phyloP scores from a whole-genome alignment of 148 eudicot species.

The Agrostemma githago region DNA sequence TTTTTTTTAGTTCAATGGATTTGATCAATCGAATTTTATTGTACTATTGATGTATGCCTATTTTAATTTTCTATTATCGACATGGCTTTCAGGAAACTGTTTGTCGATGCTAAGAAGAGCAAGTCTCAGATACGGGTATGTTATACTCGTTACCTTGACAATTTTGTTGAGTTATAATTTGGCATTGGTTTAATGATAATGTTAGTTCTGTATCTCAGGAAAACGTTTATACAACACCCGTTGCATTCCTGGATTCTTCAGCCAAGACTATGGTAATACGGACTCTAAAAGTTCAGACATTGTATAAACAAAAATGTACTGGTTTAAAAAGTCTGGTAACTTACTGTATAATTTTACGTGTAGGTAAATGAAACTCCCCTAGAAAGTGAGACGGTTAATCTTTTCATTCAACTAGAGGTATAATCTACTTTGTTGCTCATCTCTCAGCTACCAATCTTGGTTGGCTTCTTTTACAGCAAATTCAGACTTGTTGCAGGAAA shows the following conservation, averaged over 20 bases:
- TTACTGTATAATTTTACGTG: not conserved
- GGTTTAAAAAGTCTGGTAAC: not conserved
- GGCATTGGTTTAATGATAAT: too few relatives aligned
- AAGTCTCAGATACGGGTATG: slow-evolving; percentile 38
- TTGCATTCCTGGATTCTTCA: slow-evolving; percentile 17
- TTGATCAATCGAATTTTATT: not conserved
- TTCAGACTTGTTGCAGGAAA: too few relatives aligned
- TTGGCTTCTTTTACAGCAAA: too few relatives aligned
- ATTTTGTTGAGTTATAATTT: not conserved
- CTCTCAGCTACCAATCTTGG: too few relatives aligned
- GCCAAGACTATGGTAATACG: slow-evolving; percentile 23
- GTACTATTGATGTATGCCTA: not conserved
- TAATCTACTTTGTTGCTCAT: not conserved
- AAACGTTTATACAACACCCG: slow-evolving; percentile 12
- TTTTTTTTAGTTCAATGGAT: not conserved
- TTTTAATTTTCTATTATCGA: not conserved
- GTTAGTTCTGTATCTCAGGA: slow-evolving; percentile 10
- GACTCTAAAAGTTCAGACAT: not conserved
- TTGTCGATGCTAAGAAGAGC: slow-evolving; percentile 30
- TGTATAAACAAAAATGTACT: not conserved
- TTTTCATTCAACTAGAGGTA: slow-evolving; percentile 21
- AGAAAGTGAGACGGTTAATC: slow-evolving; percentile 16
- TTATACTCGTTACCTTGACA: not conserved
- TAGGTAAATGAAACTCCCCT: slow-evolving; percentile 17
- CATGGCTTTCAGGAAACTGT: slow-evolving; percentile 45